A percentile compares a stretch with the other conserved stretches of the same genome.
phyloP scores from a whole-genome alignment of 768 basidiomycete genomes.

The Lentinula edodes region DNA sequence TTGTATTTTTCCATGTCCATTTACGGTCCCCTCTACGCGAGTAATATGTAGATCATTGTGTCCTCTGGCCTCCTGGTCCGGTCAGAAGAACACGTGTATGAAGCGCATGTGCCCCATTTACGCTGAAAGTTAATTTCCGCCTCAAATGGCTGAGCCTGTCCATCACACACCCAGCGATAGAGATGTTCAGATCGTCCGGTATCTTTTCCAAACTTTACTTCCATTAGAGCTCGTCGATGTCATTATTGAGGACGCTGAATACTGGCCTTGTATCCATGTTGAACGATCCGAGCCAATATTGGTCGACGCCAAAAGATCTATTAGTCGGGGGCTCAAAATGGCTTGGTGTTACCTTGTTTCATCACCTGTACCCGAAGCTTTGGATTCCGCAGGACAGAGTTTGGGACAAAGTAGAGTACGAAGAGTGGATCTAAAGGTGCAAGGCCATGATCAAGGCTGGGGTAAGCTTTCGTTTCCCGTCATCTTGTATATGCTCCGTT shows the following conservation, averaged over 20 bases:
- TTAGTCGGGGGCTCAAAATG: not conserved
- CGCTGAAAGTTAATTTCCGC: no score
- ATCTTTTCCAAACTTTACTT: not conserved
- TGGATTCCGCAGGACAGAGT: not conserved
- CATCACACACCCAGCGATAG: not conserved
- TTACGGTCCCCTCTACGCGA: no score
- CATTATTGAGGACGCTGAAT: not conserved
- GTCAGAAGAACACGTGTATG: no score
- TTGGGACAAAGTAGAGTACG: not conserved
- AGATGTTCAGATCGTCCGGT: not conserved
- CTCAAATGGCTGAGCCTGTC: not conserved
- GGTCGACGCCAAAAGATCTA: not conserved
- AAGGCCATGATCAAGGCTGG: constrained; percentile 3
- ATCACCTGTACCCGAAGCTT: not conserved
- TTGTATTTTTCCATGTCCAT: constrained; percentile 12
- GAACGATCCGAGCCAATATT: not conserved
- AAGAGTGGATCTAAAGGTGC: not conserved
- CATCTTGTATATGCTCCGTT: no score
- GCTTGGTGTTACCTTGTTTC: not conserved
- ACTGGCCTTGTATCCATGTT: not conserved
- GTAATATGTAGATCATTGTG: no score
- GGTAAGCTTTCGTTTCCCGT: not conserved
- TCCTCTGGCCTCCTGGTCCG: no score
- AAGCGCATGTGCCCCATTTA: no score
- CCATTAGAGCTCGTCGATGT: not conserved